These are phyloP conservation scores for Fulvia fulva DNA, from an alignment of 2,329 filamentous ascomycete genomes.

Conservation along the genomic window DNA sequence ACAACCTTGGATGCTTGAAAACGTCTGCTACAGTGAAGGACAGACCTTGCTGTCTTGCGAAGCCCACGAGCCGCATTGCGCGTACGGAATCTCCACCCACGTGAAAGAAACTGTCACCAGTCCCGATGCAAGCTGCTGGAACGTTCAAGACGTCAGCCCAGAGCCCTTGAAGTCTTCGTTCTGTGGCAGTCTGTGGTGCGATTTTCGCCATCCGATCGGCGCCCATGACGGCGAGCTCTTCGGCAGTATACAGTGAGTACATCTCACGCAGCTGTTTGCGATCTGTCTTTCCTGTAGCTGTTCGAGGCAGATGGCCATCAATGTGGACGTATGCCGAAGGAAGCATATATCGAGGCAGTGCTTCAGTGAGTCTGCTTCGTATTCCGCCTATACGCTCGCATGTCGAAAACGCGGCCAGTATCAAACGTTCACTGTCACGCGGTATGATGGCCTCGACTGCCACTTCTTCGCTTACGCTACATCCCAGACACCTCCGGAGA, in stretches of 20 bases:
- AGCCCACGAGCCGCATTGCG: conserved; percentile 43
- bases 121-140: background rate
- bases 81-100: conserved; percentile 44
- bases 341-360: no score
- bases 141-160: background rate
- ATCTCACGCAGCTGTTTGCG: no score
- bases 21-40: conserved; percentile 41
- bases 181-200: background rate
- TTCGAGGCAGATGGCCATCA: no score
- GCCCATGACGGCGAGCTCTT: no score
- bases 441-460: background rate
- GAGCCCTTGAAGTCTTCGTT: background rate
- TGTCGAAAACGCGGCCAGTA: background rate
- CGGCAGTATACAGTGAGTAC: no score
- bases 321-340: no score
- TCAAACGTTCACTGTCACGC: background rate
- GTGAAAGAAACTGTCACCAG: conserved; percentile 39
- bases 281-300: no score
- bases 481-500: no score
- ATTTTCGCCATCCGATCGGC: background rate
- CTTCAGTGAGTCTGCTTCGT: no score
- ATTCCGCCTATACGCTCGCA: no score
- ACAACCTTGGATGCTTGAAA: conserved; percentile 31
- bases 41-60: conserved; percentile 35
- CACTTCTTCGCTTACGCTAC: background rate